A percentile compares a stretch with the other conserved stretches of the same genome.
Evolutionary conservation across 2,329 filamentous ascomycete species (phyloP).

Genomic region (Pseudocercospora eumusae): DNA sequence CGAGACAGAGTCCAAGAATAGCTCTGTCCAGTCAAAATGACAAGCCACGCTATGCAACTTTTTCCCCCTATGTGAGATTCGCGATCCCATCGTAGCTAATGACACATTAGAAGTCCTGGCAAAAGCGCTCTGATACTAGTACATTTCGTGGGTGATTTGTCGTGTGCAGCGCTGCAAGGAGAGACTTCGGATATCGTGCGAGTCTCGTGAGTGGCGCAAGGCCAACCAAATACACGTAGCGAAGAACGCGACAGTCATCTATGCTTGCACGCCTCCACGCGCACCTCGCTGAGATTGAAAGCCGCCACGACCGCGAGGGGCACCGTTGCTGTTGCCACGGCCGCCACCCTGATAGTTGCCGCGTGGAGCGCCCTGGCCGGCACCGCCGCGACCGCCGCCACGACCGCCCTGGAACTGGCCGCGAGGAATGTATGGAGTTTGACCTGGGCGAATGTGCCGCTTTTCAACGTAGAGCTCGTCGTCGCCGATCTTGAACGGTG

Average conservation of each 20-base stretch:
- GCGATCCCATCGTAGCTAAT: slow-evolving; percentile 18
- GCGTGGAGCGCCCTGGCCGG: slow-evolving; percentile 24
- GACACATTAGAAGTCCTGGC: slow-evolving; percentile 24
- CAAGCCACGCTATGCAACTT: slow-evolving; percentile 25
- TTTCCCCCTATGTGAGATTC: slow-evolving; percentile 10
- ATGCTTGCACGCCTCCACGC: slow-evolving; percentile 17
- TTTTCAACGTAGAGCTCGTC: slow-evolving; percentile 86
- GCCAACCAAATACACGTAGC: not conserved
- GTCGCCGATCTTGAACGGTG: slow-evolving; percentile 79
- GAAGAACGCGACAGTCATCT: not conserved
- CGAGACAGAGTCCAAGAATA: slow-evolving; percentile 3
- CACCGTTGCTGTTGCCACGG: slow-evolving; percentile 54
- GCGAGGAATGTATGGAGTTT: slow-evolving; percentile 42
- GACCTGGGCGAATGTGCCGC: slow-evolving; percentile 63
- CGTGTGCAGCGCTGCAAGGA: not conserved
- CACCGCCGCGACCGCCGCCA: slow-evolving; percentile 56
- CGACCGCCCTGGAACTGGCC: slow-evolving; percentile 45
- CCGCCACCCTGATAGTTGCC: slow-evolving; percentile 66
- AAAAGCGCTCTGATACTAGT: slow-evolving; percentile 17
- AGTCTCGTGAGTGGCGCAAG: not conserved
- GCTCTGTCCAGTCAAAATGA: slow-evolving; percentile 5
- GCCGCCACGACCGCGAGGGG: slow-evolving; percentile 27
- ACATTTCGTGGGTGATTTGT: slow-evolving; percentile 15
- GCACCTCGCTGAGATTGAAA: slow-evolving; percentile 17
- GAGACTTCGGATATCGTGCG: not conserved